Percentiles rank a stretch among this genome's conserved stretches.
Evolutionary conservation across 2,329 filamentous ascomycete species (phyloP).

Genomic region (Graphilbum fragrans): DNA sequence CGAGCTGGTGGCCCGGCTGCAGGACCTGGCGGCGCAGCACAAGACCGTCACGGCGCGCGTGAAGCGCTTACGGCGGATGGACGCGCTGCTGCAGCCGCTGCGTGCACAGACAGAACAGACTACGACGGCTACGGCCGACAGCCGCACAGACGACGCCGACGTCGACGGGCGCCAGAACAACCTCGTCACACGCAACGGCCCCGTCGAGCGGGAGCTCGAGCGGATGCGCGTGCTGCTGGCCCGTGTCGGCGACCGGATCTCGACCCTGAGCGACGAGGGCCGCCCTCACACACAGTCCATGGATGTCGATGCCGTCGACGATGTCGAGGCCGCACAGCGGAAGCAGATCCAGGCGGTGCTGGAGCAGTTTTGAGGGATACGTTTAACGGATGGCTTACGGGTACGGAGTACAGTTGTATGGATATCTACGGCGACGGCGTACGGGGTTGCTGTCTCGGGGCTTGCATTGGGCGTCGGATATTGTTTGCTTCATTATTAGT

Average conservation of each 20-base stretch:
- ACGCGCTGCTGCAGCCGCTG: conserved; percentile 39
- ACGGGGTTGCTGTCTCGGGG: too few species aligned
- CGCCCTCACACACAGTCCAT: too few species aligned
- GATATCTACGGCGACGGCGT: too few species aligned
- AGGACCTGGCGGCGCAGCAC: conserved; percentile 33
- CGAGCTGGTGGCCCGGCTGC: conserved; percentile 35
- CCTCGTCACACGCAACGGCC: conserved; percentile 51
- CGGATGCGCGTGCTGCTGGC: conserved; percentile 52
- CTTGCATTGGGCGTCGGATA: too few species aligned
- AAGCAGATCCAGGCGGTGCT: conserved; percentile 29
- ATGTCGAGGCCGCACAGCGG: conserved; percentile 26
- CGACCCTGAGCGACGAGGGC: conserved; percentile 19
- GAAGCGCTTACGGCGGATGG: conserved; percentile 35
- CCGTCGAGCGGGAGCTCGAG: conserved; percentile 54
- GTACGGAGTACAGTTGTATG: background rate
- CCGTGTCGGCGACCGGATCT: conserved; percentile 43
- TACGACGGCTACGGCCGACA: background rate
- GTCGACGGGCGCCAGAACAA: conserved; percentile 57
- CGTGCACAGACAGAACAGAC: conserved; percentile 10
- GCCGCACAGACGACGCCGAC: conserved; percentile 10
- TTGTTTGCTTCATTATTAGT: too few species aligned
- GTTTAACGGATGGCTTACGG: too few species aligned
- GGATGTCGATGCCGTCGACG: conserved; percentile 16
- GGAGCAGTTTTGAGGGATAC: conserved; percentile 17
- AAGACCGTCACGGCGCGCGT: conserved; percentile 19